Conservation (phyloP, 495 filamentous ascomycete genomes). For the Evansstolkia leycettana region DNA sequence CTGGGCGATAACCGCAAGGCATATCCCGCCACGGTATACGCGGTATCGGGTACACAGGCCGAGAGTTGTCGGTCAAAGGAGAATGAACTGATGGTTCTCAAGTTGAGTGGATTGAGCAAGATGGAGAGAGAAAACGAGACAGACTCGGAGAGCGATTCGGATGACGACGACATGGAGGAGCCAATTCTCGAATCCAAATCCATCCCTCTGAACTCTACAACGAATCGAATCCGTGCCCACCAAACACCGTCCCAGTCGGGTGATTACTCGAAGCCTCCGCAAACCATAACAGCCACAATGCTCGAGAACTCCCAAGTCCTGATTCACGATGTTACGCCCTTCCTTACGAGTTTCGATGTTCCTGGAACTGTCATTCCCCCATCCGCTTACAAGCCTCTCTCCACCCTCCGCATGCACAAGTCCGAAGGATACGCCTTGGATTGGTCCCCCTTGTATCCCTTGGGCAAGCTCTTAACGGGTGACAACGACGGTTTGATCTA, state of each 20-base stretch:
- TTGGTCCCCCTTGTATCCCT: constrained; percentile 69
- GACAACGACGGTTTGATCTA: constrained; percentile 87
- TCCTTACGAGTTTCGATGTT: constrained; percentile 75
- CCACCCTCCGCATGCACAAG: constrained; percentile 81
- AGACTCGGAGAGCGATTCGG: constrained; percentile 62
- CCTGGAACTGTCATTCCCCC: constrained; percentile 71
- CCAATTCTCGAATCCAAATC: constrained; percentile 88
- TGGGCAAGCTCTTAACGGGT: constrained; percentile 80
- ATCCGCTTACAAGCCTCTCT: constrained; percentile 72
- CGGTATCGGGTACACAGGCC: constrained; percentile 88
- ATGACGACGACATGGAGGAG: constrained; percentile 65
- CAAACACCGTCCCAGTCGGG: constrained; percentile 51
- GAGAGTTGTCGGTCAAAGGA: constrained; percentile 61
- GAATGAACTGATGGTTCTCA: constrained; percentile 90
- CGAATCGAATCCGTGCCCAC: constrained; percentile 82
- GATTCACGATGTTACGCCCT: constrained; percentile 85
- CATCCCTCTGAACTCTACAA: constrained; percentile 73
- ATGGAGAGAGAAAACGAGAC: constrained; percentile 65
- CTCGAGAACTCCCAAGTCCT: constrained; percentile 75
- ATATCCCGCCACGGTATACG: constrained; percentile 88
- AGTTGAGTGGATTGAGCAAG: constrained; percentile 77
- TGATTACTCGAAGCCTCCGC: constrained; percentile 56
- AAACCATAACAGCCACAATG: constrained; percentile 81
- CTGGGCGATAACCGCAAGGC: constrained; percentile 81
- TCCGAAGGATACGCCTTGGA: constrained; percentile 89